A percentile compares a stretch with the other conserved stretches of the same genome.
These are phyloP conservation scores for Trichoderma koningiopsis DNA, from an alignment of 2,329 filamentous ascomycete species.

Conservation along the genomic window DNA sequence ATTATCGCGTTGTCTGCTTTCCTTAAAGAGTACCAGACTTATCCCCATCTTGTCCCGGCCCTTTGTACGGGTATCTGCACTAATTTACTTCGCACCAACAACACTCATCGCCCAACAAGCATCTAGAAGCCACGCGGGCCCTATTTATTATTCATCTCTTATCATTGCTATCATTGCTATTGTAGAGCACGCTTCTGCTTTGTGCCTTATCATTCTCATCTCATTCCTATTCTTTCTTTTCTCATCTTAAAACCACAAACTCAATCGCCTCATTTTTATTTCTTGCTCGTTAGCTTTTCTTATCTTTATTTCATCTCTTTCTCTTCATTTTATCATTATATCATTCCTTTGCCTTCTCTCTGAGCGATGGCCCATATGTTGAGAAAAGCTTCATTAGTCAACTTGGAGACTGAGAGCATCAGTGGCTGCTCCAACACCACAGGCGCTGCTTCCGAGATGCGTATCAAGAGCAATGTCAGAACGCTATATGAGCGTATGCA, in stretches of 20 bases:
- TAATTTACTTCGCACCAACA: conserved; percentile 8
- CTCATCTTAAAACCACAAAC: neutral
- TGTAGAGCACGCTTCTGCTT: neutral
- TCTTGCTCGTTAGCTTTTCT: neutral
- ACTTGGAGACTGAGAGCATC: conserved; percentile 25
- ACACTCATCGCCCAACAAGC: conserved; percentile 11
- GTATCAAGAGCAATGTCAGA: conserved; percentile 47
- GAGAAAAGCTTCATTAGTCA: conserved; percentile 10
- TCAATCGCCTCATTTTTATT: neutral
- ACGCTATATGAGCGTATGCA: conserved; percentile 50
- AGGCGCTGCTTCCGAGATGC: conserved; percentile 32
- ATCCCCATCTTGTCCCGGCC: neutral
- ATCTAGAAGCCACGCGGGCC: neutral
- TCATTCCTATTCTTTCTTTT: neutral
- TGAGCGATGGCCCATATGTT: conserved; percentile 17
- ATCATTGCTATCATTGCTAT: neutral
- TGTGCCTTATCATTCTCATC: neutral
- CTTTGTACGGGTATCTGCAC: conserved; percentile 7
- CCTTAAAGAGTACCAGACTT: neutral
- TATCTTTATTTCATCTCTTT: neutral
- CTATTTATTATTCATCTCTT: neutral
- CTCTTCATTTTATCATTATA: neutral
- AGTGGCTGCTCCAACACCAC: conserved; percentile 20
- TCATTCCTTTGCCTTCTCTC: neutral
- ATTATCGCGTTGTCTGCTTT: neutral